These are phyloP conservation scores for Austroboletus novae-zelandiae DNA, from an alignment of 1,284 basidiomycete genomes.

Conservation along the genomic window DNA sequence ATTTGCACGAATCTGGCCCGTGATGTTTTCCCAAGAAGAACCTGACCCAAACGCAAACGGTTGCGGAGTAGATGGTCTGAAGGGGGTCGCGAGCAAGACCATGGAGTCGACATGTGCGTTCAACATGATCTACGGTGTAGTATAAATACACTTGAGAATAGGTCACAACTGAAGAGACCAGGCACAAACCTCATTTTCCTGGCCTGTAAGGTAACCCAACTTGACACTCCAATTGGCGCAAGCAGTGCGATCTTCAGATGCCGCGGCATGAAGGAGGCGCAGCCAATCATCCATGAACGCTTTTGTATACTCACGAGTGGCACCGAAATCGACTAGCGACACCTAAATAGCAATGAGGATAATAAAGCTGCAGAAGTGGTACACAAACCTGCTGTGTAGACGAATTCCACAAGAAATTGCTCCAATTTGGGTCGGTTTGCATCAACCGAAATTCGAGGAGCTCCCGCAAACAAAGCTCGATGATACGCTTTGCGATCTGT, in stretches of 20 bases:
- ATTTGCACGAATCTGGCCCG: conserved; percentile 68
- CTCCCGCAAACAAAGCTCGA: conserved; percentile 88
- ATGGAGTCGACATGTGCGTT: conserved; percentile 87
- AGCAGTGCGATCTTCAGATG: conserved; percentile 62
- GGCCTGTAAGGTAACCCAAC: conserved; percentile 88
- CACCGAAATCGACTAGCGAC: conserved; percentile 95
- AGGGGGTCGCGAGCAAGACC: conserved; percentile 79
- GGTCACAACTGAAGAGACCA: neutral
- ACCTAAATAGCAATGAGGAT: conserved; percentile 45
- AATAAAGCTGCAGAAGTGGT: neutral
- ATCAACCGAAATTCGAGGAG: conserved; percentile 90
- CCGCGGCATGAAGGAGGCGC: conserved; percentile 75
- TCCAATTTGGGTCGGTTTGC: conserved; percentile 99
- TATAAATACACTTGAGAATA: neutral
- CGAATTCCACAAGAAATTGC: conserved; percentile 91
- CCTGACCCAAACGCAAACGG: conserved; percentile 73
- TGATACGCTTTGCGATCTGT: conserved; percentile 81
- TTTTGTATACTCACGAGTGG: conserved; percentile 83
- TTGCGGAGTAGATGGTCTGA: conserved; percentile 59
- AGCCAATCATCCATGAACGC: conserved; percentile 92
- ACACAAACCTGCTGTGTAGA: conserved; percentile 47
- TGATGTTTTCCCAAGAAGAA: conserved; percentile 66
- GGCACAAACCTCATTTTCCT: conserved; percentile 70
- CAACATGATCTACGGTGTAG: conserved; percentile 68
- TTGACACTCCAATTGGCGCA: conserved; percentile 77